Evolutionary conservation across 176 grass and related monocot genomes (phyloP).

Genomic region (Eleusine coracana): DNA sequence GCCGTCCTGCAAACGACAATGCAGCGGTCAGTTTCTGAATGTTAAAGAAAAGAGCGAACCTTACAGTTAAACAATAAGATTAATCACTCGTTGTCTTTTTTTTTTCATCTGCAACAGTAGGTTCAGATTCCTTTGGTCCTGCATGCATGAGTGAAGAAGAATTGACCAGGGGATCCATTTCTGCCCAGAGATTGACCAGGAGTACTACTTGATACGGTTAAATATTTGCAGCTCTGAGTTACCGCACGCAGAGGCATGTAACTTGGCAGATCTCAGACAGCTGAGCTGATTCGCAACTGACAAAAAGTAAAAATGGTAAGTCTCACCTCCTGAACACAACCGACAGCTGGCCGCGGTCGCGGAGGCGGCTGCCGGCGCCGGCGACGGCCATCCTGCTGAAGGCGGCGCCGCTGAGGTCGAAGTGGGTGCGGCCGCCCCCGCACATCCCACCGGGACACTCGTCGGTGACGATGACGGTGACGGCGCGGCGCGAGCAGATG

Average conservation of each 20-base stretch:
- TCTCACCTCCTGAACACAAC: conserved; percentile 76
- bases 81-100: not conserved
- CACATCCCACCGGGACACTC: conserved; percentile 89
- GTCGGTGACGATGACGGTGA: conserved; percentile 93
- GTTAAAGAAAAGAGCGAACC: not conserved
- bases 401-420: conserved; percentile 95
- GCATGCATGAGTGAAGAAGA: not conserved
- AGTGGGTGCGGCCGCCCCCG: conserved; percentile 69
- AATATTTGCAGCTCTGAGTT: conserved; percentile 15
- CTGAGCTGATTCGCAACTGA: conserved; percentile 17
- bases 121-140: not conserved
- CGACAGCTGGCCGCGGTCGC: conserved; percentile 70
- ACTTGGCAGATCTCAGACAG: conserved; percentile 32
- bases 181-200: not conserved
- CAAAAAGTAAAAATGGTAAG: not conserved
- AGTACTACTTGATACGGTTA: not conserved
- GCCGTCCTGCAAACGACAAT: conserved; percentile 56
- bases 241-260: not conserved
- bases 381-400: conserved; percentile 86
- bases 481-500: conserved; percentile 90
- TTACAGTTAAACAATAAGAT: not conserved
- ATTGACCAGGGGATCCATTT: not conserved
- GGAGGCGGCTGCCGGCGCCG: conserved; percentile 59
- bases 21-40: conserved; percentile 24
- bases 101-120: not conserved